Evolutionary conservation across 768 basidiomycete species (phyloP).

Genomic region (Amanita exitialis): DNA sequence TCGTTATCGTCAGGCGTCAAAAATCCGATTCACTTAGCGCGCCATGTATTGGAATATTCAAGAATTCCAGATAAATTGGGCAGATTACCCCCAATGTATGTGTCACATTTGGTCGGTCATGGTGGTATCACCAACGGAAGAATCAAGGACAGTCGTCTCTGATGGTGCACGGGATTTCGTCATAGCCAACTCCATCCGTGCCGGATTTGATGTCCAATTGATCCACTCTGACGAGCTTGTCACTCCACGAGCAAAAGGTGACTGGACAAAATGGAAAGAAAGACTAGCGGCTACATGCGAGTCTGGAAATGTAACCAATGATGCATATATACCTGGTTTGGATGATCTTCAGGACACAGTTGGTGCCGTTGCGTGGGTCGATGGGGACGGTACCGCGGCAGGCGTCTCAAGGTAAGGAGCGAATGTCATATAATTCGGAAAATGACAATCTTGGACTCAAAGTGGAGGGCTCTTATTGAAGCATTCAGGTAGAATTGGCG

Average conservation of each 20-base stretch:
- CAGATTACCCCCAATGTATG: slow-evolving; percentile 63
- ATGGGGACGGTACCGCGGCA: slow-evolving; percentile 39
- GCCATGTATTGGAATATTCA: slow-evolving; percentile 44
- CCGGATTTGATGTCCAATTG: slow-evolving; percentile 16
- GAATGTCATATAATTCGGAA: neutral
- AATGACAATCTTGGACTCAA: neutral
- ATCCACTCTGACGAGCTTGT: slow-evolving; percentile 34
- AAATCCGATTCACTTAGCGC: slow-evolving; percentile 61
- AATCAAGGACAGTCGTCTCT: slow-evolving; percentile 45
- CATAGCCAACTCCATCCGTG: slow-evolving; percentile 12
- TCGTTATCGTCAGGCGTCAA: slow-evolving; percentile 37
- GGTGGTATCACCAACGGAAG: neutral
- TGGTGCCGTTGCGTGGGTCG: slow-evolving; percentile 58
- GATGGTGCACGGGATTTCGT: slow-evolving; percentile 56
- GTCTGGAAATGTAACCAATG: neutral
- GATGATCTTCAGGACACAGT: slow-evolving; percentile 66
- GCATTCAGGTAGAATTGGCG: slow-evolving; percentile 62
- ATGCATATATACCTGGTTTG: slow-evolving; percentile 8
- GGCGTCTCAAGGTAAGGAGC: slow-evolving; percentile 64
- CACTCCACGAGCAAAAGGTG: slow-evolving; percentile 32
- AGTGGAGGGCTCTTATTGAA: slow-evolving; percentile 81
- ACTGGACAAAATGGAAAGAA: slow-evolving; percentile 56
- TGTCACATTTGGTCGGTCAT: neutral
- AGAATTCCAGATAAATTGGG: slow-evolving; percentile 39
- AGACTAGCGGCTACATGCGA: slow-evolving; percentile 21